Evolutionary conservation across 148 eudicot genomes (phyloP), one percentile per base, ranked within the genome.

Genomic region (Silene uniflora): DNA sequence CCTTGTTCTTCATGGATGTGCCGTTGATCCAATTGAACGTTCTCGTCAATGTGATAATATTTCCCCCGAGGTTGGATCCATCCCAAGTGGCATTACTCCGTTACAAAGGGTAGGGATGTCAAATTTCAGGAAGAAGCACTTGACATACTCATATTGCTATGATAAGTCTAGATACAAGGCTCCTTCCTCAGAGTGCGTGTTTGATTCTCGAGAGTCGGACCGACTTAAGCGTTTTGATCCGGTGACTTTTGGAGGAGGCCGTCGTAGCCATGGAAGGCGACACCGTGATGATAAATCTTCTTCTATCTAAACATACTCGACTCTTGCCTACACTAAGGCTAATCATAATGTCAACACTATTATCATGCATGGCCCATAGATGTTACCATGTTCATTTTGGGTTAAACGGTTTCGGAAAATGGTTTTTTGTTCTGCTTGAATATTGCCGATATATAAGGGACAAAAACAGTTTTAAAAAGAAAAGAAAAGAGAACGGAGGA

Each of bases 101-200:
- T 6, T 63, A 4, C 88, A 89, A 73, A 84, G 87, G 73, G 46
- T 66, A n/a, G 85, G 80, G 78, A 93, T 93, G 98, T 83, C 81
- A 29, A 75, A 69, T 14, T 93, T 85, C 44, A 81, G 98, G 80
- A 86, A 80, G 78, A 89, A 86, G 42, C 85, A 87, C 73, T 77
- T 93, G 93, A 91, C 91, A 21, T 93, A 93, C 49, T 93, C 98
- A 0, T 93, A 91, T 58, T 93, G 98, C 83, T 93, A 93, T 35
- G 98, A 93, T 25, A 69, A 71, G n/a, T 18, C 82, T 11, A 78
- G 98, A 3, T 93, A 91, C 85, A 83, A 77, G 81, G 46, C 62
- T 35, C 88, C 96, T 35, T 87, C 87, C 4, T 13, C 91, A 19
- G 98, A 93, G 80, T 93, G 98, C 49, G 84, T 86, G 13, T 58